phyloP scores from a whole-genome alignment of 2,329 filamentous ascomycete genomes.

The Exophiala viscosa region DNA sequence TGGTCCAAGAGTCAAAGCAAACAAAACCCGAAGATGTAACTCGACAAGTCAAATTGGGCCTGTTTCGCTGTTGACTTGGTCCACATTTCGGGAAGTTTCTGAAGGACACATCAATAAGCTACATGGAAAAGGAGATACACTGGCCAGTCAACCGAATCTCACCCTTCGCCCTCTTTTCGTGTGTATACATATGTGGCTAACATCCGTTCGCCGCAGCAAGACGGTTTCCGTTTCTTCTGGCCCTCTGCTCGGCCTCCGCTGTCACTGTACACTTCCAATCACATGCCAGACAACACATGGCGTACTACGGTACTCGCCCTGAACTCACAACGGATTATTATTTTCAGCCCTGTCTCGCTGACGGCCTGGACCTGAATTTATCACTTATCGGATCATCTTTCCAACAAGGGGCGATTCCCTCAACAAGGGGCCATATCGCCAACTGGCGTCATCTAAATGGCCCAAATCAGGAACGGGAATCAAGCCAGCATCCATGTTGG shows the following conservation, averaged over 20 bases:
- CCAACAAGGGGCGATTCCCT: neutral
- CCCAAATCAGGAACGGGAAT: neutral
- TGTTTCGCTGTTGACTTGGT: neutral
- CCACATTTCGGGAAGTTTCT: neutral
- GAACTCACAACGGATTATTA: neutral
- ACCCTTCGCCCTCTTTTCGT: neutral
- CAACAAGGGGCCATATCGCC: neutral
- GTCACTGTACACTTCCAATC: neutral
- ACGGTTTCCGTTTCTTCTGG: neutral
- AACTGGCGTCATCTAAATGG: slow-evolving; percentile 1
- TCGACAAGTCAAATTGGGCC: neutral
- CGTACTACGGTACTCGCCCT: neutral
- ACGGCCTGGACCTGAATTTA: neutral
- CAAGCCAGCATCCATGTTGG: neutral
- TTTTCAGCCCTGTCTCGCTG: neutral
- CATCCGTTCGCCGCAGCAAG: neutral
- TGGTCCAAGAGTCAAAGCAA: neutral
- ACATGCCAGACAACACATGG: neutral
- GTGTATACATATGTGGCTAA: neutral
- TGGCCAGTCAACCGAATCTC: neutral
- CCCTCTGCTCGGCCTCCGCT: neutral
- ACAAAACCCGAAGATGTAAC: neutral
- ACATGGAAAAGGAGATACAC: too few species aligned
- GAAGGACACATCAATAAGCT: neutral
- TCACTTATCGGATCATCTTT: neutral